phyloP scores from a whole-genome alignment of 1,284 basidiomycete genomes.

The Sporisorium iseilematis-ciliati region DNA sequence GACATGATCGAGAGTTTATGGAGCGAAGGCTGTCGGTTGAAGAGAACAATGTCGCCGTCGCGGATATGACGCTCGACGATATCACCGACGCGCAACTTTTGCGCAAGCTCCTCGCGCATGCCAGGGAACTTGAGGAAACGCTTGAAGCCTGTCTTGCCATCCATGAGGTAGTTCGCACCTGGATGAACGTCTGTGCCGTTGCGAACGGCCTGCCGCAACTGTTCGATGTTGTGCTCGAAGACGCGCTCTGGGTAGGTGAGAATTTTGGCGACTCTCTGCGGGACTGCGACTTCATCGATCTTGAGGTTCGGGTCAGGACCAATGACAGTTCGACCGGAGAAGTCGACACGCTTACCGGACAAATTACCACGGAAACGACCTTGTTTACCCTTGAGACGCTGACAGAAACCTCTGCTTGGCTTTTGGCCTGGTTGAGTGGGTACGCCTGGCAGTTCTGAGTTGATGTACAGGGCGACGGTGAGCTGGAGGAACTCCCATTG shows the following conservation, averaged over 20 bases:
- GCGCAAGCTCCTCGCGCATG: constrained; percentile 73
- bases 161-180: constrained; percentile 86
- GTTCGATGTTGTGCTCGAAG: constrained; percentile 88
- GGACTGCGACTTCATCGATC: constrained; percentile 88
- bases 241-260: constrained; percentile 97
- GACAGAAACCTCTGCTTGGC: constrained; percentile 82
- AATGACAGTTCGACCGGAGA: constrained; percentile 97
- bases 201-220: constrained; percentile 81
- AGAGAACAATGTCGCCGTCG: constrained; percentile 96
- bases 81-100: constrained; percentile 84
- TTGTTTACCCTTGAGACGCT: constrained; percentile 98
- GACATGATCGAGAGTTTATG: constrained; percentile 90
- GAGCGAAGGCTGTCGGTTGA: constrained; percentile 98
- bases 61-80: constrained; percentile 92
- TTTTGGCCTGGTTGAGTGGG: constrained; percentile 64
- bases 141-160: constrained; percentile 82
- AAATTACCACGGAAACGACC: constrained; percentile 98
- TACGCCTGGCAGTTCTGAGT: constrained; percentile 90
- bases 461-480: constrained; percentile 97
- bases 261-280: constrained; percentile 93
- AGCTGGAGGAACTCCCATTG: constrained; percentile 98
- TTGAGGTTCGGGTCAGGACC: constrained; percentile 97
- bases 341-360: constrained; percentile 98
- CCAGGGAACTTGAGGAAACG: constrained; percentile 71
- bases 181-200: constrained; percentile 94